Evolutionary conservation across 352 stramenopile genomes (phyloP), one percentile per base, ranked within the genome.

Genomic region (Pythium plurisporium): DNA sequence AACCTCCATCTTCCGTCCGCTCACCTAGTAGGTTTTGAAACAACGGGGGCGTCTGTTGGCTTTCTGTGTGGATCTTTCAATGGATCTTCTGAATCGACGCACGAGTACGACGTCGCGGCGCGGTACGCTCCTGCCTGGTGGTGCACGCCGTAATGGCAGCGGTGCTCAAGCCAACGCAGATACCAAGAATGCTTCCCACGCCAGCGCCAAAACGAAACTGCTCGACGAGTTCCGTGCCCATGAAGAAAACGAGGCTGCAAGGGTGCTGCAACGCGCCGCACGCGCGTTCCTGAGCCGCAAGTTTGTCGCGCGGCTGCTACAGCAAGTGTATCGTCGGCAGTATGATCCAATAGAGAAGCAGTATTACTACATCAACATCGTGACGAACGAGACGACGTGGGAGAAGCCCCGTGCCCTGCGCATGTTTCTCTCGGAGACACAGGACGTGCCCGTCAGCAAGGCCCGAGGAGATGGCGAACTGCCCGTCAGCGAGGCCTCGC

Each of bases 291-390:
- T 89, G 14, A 77, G 65, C 30, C 73, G 76, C 11, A 44, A 56
- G 8, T 58, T 70, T n/a, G 62, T 89, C 26, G 50, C 59, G 2
- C 55, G 43, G 1, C 56, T 89, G 37, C 56, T 86, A 4, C 26
- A 60, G 2, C 69, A 68, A 19, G 50, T 85, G 23, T 89, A 87
- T 59, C 63, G 82, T 42, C 74, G 76, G 33, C 74, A 79, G 51
- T 83, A 87, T 48, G 76, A 89, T 50, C 71, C 76, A 22, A 72
- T 87, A 23, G 67, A 64, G 31, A 82, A 79, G 67, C 62, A 74
- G 36, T 72, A 85, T 55, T 87, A 65, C 56, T 89, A 86, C 55
- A 58, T 89, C 51, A 89, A 89, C 54, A 80, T 74, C 17, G 53
- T 55, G 14, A 89, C 79, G n/a, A 77, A 83, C 50, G 76, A 75